Evolutionary conservation across 129 eudicot species (phyloP).

Genomic region (Pittosporum tobira): DNA sequence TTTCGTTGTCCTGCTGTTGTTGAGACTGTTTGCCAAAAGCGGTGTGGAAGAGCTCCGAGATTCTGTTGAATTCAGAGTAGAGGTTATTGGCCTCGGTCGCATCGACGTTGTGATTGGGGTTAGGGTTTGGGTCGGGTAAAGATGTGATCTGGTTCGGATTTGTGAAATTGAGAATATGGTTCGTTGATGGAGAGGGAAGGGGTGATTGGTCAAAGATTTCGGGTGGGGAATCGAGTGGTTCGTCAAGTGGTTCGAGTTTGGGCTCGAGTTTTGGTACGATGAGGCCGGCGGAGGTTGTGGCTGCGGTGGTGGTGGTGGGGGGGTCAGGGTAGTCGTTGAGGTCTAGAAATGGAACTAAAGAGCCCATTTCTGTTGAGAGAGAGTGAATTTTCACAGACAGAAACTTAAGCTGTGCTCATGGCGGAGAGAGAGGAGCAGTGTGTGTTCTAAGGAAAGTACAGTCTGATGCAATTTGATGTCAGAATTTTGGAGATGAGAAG

Average conservation of each 20-base stretch:
- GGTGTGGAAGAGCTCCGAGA: conserved; percentile 40
- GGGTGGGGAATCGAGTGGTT: conserved; percentile 12
- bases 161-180: conserved; percentile 14
- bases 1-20: conserved; percentile 8
- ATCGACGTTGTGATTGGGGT: not conserved
- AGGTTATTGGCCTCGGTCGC: conserved; percentile 15
- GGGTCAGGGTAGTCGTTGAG: conserved; percentile 43
- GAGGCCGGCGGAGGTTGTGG: conserved; percentile 1
- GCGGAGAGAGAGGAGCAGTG: not conserved
- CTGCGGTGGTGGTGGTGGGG: conserved; percentile 14
- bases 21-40: conserved; percentile 27
- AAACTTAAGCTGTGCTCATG: not conserved
- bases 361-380: conserved; percentile 25
- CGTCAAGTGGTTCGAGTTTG: conserved; percentile 34
- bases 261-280: conserved; percentile 50
- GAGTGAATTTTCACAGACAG: not conserved
- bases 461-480: not conserved
- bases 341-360: conserved; percentile 37
- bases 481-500: not conserved
- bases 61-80: conserved; percentile 31
- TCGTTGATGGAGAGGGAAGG: not conserved
- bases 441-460: not conserved
- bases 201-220: conserved; percentile 11
- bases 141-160: conserved; percentile 7
- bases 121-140: not conserved